Evolutionary conservation across 1,139 yeast species (phyloP).

Genomic region (Hemisphaericaspora xylofermentans): DNA sequence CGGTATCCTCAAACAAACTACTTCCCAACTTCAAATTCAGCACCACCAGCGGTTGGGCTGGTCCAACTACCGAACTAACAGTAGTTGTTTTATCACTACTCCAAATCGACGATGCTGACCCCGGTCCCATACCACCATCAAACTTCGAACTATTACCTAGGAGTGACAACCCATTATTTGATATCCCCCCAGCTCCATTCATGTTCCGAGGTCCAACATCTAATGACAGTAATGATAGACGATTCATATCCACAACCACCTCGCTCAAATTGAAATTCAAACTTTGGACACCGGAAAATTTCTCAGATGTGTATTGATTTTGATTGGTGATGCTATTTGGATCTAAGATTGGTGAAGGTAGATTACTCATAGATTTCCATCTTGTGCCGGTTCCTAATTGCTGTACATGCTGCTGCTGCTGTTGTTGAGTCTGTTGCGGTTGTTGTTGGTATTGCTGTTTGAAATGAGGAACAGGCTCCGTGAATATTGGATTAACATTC

Average conservation of each 20-base stretch:
- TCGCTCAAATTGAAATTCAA: neutral
- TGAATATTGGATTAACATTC: no score
- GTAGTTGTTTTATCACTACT: neutral
- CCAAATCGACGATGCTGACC: neutral
- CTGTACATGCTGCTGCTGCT: neutral
- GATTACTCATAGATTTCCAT: neutral
- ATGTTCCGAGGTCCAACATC: neutral
- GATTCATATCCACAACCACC: neutral
- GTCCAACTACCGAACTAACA: no score
- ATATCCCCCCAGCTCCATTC: neutral
- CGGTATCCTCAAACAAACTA: conserved; percentile 4
- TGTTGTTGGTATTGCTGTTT: neutral
- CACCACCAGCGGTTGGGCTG: neutral
- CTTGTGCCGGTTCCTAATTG: no score
- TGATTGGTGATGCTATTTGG: no score
- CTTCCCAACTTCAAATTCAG: conserved; percentile 2
- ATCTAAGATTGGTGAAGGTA: neutral
- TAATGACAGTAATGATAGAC: neutral
- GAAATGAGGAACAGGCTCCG: neutral
- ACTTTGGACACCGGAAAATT: neutral
- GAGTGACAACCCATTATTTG: no score
- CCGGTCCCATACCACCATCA: neutral
- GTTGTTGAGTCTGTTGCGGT: neutral
- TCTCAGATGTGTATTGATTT: neutral
- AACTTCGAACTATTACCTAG: neutral